Percentiles rank a stretch among this genome's conserved stretches.
These are phyloP conservation scores for Aspergillus brunneoviolaceus DNA, from an alignment of 2,329 filamentous ascomycete species.

Conservation along the genomic window DNA sequence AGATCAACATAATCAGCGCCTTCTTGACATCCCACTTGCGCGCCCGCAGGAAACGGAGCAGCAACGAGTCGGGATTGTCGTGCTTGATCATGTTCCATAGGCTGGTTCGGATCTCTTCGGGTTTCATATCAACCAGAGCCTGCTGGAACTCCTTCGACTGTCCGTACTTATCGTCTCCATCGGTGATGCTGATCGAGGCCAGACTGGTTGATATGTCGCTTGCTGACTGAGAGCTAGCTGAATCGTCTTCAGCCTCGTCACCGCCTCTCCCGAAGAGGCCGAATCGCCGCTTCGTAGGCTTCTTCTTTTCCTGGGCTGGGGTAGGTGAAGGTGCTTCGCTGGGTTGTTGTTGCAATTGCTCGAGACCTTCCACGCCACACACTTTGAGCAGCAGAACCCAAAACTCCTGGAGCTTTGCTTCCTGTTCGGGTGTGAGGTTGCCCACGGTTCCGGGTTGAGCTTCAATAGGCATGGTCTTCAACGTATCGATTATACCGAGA, in stretches of 20 bases:
- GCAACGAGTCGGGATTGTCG: constrained; percentile 83
- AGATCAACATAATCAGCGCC: constrained; percentile 89
- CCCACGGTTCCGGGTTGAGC: constrained; percentile 66
- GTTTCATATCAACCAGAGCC: constrained; percentile 71
- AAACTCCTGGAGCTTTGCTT: constrained; percentile 81
- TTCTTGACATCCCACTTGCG: constrained; percentile 94
- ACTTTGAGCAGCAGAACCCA: constrained; percentile 77
- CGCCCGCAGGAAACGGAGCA: constrained; percentile 81
- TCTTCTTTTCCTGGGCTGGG: constrained; percentile 53
- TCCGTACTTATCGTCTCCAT: constrained; percentile 86
- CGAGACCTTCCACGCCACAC: constrained; percentile 59
- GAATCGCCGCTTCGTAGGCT: constrained; percentile 69
- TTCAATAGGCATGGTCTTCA: constrained; percentile 36
- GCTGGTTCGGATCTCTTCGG: constrained; percentile 74
- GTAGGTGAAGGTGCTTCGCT: constrained; percentile 24
- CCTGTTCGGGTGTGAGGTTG: constrained; percentile 85
- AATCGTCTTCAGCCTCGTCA: constrained; percentile 43
- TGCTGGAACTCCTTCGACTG: constrained; percentile 83
- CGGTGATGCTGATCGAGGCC: constrained; percentile 42
- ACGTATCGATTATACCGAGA: constrained; percentile 37
- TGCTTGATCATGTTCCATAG: constrained; percentile 96
- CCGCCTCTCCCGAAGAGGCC: constrained; percentile 67
- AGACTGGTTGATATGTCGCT: constrained; percentile 39
- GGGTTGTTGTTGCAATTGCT: constrained; percentile 24
- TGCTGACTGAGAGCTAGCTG: constrained; percentile 35